phyloP scores from a whole-genome alignment of 352 stramenopile genomes.

The Blastocystis hominis region DNA sequence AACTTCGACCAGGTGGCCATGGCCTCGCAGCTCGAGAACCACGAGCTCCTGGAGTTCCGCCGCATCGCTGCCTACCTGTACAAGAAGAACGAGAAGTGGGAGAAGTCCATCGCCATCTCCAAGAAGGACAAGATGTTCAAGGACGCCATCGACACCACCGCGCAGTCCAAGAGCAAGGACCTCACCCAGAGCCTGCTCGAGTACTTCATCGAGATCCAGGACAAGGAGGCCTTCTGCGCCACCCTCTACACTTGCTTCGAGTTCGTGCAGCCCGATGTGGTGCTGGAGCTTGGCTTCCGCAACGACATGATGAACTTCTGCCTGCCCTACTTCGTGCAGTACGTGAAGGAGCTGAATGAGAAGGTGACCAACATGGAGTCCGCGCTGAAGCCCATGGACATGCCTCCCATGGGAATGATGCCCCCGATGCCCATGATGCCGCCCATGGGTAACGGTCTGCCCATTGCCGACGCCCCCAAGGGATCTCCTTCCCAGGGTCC shows the following conservation, averaged over 20 bases:
- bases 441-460: constrained; percentile 42
- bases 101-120: constrained; percentile 90
- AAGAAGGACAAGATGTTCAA: constrained; percentile 99
- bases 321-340: constrained; percentile 99
- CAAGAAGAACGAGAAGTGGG: constrained; percentile 96
- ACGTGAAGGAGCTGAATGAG: constrained; percentile 86
- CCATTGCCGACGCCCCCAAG: constrained; percentile 46
- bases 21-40: constrained; percentile 92
- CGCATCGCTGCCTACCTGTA: constrained; percentile 97
- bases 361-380: constrained; percentile 81
- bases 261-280: constrained; percentile 93
- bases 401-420: constrained; percentile 56
- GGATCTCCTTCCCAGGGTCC: background rate
- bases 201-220: constrained; percentile 92
- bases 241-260: constrained; percentile 91
- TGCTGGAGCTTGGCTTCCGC: constrained; percentile 93
- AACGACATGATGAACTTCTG: constrained; percentile 96
- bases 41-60: constrained; percentile 97
- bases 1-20: constrained; percentile 98
- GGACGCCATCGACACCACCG: constrained; percentile 96
- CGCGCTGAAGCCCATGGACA: constrained; percentile 53
- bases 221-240: constrained; percentile 98
- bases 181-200: constrained; percentile 90
- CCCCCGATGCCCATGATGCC: constrained; percentile 51
- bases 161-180: constrained; percentile 84